Percentiles rank a stretch among this genome's conserved stretches.
These are phyloP conservation scores for Cladosporium halotolerans DNA, from an alignment of 2,329 filamentous ascomycete species.

Conservation along the genomic window DNA sequence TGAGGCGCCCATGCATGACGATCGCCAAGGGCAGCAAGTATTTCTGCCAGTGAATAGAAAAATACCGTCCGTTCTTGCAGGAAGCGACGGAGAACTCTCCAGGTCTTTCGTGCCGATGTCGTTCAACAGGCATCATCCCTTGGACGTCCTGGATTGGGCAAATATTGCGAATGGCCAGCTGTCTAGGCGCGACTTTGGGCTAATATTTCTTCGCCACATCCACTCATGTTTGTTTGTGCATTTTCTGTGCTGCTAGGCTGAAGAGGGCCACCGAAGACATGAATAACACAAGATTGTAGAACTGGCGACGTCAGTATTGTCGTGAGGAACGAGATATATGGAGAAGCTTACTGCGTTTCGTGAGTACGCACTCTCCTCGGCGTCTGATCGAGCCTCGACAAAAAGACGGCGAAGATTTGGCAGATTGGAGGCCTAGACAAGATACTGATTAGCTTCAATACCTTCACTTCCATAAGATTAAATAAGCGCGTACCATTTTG, in stretches of 20 bases:
- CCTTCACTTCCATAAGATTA: too few species aligned
- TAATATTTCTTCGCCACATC: too few species aligned
- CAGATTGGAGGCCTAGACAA: constrained; percentile 59
- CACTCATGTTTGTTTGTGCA: constrained; percentile 43
- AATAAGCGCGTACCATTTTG: constrained; percentile 4
- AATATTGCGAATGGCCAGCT: too few species aligned
- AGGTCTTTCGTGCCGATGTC: too few species aligned
- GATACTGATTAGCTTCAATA: background rate
- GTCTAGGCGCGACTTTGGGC: too few species aligned
- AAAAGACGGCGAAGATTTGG: constrained; percentile 95
- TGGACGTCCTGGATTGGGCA: too few species aligned
- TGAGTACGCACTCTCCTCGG: constrained; percentile 91
- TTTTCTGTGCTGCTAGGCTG: constrained; percentile 83
- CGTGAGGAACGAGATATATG: background rate
- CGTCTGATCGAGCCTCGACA: constrained; percentile 85
- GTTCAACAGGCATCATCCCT: too few species aligned
- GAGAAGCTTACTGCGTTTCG: constrained; percentile 66
- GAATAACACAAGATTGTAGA: constrained; percentile 95
- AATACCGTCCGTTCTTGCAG: too few species aligned
- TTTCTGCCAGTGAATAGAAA: too few species aligned
- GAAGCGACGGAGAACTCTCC: too few species aligned
- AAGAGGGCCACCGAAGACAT: constrained; percentile 95
- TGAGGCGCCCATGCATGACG: too few species aligned
- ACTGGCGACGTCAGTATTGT: constrained; percentile 48
- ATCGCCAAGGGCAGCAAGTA: too few species aligned